phyloP scores from a whole-genome alignment of 352 stramenopile species.

The Pythium graminicola region DNA sequence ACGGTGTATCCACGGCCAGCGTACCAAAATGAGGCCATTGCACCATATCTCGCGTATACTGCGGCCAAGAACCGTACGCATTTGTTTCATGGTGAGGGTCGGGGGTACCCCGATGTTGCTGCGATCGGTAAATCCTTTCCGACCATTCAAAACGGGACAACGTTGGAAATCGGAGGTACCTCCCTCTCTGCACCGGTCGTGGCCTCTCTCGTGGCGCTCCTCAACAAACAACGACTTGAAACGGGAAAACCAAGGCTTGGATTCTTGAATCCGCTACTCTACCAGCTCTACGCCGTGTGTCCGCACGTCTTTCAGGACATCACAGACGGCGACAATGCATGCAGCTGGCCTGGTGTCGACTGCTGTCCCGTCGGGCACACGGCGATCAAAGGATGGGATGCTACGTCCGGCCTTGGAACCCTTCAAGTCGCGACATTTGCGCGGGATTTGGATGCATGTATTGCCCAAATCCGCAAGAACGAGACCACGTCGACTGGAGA shows the following conservation, averaged over 20 bases:
- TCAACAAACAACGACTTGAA: constrained; percentile 82
- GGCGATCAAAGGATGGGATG: constrained; percentile 83
- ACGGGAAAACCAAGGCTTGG: constrained; percentile 72
- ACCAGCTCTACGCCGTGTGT: constrained; percentile 56
- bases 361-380: constrained; percentile 79
- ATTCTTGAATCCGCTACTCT: constrained; percentile 85
- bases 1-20: constrained; percentile 64
- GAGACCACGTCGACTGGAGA: no score
- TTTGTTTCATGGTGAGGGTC: constrained; percentile 80
- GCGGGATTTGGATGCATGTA: no score
- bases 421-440: no score
- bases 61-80: constrained; percentile 36
- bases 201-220: constrained; percentile 80
- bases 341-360: constrained; percentile 28
- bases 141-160: constrained; percentile 48
- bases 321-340: constrained; percentile 77
- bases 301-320: constrained; percentile 79
- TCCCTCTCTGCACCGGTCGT: constrained; percentile 82
- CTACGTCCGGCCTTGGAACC: constrained; percentile 76
- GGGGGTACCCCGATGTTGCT: constrained; percentile 87
- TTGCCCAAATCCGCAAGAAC: no score
- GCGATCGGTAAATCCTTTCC: constrained; percentile 64
- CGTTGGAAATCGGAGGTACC: constrained; percentile 64
- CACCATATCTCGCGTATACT: constrained; percentile 50
- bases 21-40: constrained; percentile 68